A percentile compares a stretch with the other conserved stretches of the same genome.
These are phyloP conservation scores for Colletotrichum simmondsii DNA, from an alignment of 2,329 filamentous ascomycete genomes.

Conservation along the genomic window DNA sequence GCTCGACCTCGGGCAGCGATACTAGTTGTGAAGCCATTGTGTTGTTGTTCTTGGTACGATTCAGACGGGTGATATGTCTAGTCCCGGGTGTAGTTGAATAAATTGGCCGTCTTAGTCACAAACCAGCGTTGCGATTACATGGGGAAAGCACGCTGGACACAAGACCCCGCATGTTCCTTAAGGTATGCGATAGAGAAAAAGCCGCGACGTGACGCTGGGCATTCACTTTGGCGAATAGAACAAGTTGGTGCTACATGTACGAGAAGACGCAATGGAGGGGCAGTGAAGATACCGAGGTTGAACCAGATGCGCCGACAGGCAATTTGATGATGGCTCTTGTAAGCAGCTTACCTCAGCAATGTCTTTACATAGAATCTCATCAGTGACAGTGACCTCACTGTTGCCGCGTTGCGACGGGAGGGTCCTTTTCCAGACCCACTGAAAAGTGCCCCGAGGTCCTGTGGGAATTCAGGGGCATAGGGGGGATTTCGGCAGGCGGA, in stretches of 20 bases:
- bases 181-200: not conserved
- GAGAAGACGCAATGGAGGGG: constrained; percentile 25
- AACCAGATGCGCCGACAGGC: not conserved
- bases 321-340: not conserved
- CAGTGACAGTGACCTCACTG: not conserved
- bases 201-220: not conserved
- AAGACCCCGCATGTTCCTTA: constrained; percentile 13
- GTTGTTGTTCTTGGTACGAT: constrained; percentile 35
- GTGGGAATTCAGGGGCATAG: not conserved
- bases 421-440: not conserved
- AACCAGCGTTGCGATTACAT: not conserved
- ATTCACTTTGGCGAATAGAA: not conserved
- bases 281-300: constrained; percentile 21
- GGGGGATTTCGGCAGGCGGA: not conserved
- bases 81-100: not conserved
- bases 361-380: not conserved
- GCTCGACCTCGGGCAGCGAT: constrained; percentile 77
- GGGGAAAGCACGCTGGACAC: not conserved
- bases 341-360: constrained; percentile 16
- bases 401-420: not conserved
- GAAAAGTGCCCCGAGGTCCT: not conserved
- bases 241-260: constrained; percentile 1
- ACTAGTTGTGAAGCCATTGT: constrained; percentile 76
- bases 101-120: constrained; percentile 15
- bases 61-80: not conserved